Evolutionary conservation across 2,329 filamentous ascomycete species (phyloP).

Genomic region (Fusarium compactum): DNA sequence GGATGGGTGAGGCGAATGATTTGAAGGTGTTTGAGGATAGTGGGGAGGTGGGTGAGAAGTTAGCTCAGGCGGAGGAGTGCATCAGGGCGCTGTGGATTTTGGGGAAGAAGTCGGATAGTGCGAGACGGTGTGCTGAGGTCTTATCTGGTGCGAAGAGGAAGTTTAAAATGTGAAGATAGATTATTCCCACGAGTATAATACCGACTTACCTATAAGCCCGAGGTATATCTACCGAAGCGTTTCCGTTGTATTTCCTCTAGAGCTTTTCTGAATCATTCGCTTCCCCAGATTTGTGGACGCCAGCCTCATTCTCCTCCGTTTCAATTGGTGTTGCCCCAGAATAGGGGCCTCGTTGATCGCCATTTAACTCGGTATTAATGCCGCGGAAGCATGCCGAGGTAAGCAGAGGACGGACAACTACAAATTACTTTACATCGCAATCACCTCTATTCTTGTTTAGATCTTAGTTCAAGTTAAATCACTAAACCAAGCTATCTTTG

Average conservation of each 20-base stretch:
- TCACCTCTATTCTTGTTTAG: too few relatives aligned
- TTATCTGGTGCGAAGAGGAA: conserved; percentile 19
- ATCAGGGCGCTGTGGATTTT: conserved; percentile 65
- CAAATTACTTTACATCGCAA: neutral
- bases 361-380: conserved; percentile 6
- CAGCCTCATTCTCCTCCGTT: neutral
- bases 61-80: conserved; percentile 59
- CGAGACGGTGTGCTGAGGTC: conserved; percentile 41
- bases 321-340: conserved; percentile 1
- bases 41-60: conserved; percentile 45
- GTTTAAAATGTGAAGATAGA: neutral
- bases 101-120: conserved; percentile 66
- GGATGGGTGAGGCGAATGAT: conserved; percentile 51
- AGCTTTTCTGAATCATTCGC: neutral
- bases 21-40: conserved; percentile 40
- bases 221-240: neutral
- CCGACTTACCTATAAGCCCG: neutral
- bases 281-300: conserved; percentile 24
- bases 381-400: conserved; percentile 29
- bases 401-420: neutral
- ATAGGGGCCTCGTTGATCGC: neutral
- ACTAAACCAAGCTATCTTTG: neutral
- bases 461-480: neutral
- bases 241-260: neutral
- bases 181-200: neutral